Conservation (phyloP, 768 basidiomycete species). For the Suillus luteus region DNA sequence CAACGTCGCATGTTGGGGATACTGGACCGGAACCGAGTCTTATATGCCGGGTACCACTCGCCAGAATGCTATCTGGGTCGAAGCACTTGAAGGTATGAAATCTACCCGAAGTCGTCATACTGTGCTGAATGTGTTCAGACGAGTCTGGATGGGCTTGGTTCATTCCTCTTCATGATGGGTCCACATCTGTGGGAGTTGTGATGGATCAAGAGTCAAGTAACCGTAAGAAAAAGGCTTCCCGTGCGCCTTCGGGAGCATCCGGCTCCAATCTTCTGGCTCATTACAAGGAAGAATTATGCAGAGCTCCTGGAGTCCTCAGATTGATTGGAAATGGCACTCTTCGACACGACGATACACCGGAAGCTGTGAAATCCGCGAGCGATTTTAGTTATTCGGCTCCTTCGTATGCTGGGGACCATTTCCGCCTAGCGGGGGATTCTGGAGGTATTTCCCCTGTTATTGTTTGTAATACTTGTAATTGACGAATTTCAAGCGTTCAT, state of each 20-base stretch:
- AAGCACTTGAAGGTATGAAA: constrained; percentile 32
- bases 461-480: too few species aligned
- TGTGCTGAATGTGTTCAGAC: constrained; percentile 41
- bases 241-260: background rate
- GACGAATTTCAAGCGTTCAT: too few species aligned
- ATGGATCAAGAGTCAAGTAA: background rate
- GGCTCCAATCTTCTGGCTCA: background rate
- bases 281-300: background rate
- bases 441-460: too few species aligned
- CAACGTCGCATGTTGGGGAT: constrained; percentile 40
- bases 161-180: constrained; percentile 51
- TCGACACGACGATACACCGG: too few species aligned
- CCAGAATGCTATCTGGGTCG: constrained; percentile 39
- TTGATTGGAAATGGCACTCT: too few species aligned
- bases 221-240: background rate
- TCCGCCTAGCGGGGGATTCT: too few species aligned
- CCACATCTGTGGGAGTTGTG: background rate
- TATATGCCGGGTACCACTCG: constrained; percentile 35
- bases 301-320: background rate
- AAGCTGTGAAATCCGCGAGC: too few species aligned
- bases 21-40: constrained; percentile 33
- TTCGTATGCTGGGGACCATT: too few species aligned
- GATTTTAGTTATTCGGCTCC: too few species aligned
- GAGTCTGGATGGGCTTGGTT: constrained; percentile 61
- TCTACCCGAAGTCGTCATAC: constrained; percentile 16